Evolutionary conservation across 768 basidiomycete genomes (phyloP), one percentile per base, ranked within the genome.

Genomic region (Calvatia gigantea): DNA sequence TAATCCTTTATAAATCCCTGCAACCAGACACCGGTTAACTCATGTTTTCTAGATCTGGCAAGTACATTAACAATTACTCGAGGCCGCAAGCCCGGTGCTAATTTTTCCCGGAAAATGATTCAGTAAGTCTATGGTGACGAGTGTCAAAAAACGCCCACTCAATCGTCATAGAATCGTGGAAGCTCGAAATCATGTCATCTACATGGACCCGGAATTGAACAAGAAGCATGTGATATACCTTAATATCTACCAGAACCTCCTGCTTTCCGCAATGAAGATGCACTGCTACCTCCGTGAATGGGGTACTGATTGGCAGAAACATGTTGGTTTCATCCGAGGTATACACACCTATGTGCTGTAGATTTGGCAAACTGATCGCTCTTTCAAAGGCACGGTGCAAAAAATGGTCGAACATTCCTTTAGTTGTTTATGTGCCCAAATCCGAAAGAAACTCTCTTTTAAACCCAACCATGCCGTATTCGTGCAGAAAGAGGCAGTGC

Each of bases 191-290:
- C 92, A 95, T 61, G 77, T 86, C 37, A 86, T 96, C 57, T 97
- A 85, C 72, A 84, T 78, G 48, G 95, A 98, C 65, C 78, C 79
- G 4, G 64, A 67, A 12, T 75, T 96, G 58, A 97, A 95, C 67
- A 70, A 81, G 6, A 60, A 69, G 15, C 64, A 77, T 38, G 78
- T 77, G 1, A 82, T 93, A 8, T 82, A 89, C 67, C 67, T 84
- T 51, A 99, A 98, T 69, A 77, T 96, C 11, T 97, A 93, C 67
- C 89, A 93, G 66, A 90, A 86, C 63, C 88, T 94, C 65, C 69
- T 91, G 28, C 68, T 97, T 39, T 78, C 84, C 2, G 91, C 89
- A 0, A 86, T 94, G 77, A 96, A 91, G 72, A 88, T 93, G 79
- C 85, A 91, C 57, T 78, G 81, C 50, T 97, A 98, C 66, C 72